phyloP scores from a whole-genome alignment of 495 filamentous ascomycete genomes.

The Aspergillus olivimuriae region DNA sequence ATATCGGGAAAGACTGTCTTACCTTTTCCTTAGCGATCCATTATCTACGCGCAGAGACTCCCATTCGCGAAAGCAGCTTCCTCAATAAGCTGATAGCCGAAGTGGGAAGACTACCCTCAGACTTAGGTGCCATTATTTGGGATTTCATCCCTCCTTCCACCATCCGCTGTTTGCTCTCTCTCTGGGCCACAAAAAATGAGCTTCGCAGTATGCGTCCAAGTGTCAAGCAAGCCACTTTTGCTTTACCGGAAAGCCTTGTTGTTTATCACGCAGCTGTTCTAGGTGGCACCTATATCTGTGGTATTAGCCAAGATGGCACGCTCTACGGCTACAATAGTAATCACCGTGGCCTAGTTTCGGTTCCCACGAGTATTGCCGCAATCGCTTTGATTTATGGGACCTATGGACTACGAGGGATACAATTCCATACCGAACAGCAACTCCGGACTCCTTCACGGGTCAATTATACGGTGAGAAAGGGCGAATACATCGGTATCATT shows the following conservation, averaged over 20 bases:
- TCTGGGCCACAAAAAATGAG: neutral
- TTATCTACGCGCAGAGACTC: too few species aligned
- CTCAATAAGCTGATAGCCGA: neutral
- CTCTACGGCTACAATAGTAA: neutral
- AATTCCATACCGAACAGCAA: neutral
- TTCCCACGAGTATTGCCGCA: neutral
- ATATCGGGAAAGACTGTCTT: neutral
- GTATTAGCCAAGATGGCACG: conserved; percentile 1
- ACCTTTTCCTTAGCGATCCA: too few species aligned
- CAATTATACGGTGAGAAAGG: too few species aligned
- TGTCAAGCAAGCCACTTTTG: conserved; percentile 3
- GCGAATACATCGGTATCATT: neutral
- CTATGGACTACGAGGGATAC: conserved; percentile 1
- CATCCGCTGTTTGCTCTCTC: neutral
- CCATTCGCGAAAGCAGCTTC: neutral
- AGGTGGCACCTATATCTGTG: conserved; percentile 1
- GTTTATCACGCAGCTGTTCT: neutral
- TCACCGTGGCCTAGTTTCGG: neutral
- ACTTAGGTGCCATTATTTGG: neutral
- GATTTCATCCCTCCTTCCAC: neutral
- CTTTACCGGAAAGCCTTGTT: neutral
- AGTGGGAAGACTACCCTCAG: neutral
- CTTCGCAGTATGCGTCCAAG: too few species aligned
- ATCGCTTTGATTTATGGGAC: neutral
- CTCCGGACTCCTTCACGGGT: neutral